A percentile compares a stretch with the other conserved stretches of the same genome.
These are phyloP conservation scores for Parathielavia appendiculata DNA, from an alignment of 495 filamentous ascomycete genomes.

Conservation along the genomic window DNA sequence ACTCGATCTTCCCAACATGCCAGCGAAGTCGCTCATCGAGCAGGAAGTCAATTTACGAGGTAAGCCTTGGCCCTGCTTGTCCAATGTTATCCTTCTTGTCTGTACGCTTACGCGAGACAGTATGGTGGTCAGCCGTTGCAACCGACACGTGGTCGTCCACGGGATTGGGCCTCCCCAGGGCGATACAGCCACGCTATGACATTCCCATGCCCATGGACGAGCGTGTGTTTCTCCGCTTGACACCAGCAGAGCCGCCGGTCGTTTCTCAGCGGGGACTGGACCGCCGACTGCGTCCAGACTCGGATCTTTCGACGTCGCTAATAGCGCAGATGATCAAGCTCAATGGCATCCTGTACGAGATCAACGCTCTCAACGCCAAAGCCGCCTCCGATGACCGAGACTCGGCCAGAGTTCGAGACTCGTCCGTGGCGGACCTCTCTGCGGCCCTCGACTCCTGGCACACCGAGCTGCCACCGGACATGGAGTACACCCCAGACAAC, in stretches of 20 bases:
- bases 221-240: not conserved
- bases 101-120: not conserved
- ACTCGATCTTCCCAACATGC: not conserved
- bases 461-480: not conserved
- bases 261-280: not conserved
- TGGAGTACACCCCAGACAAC: not conserved
- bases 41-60: not conserved
- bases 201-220: conserved; percentile 1
- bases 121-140: not conserved
- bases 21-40: not conserved
- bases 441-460: not conserved
- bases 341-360: not conserved
- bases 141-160: not conserved
- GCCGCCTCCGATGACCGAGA: not conserved
- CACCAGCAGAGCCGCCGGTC: not conserved
- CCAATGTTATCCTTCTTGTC: not conserved
- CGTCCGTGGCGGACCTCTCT: not conserved
- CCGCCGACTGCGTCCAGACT: not conserved
- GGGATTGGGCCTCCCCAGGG: not conserved
- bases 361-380: conserved; percentile 1
- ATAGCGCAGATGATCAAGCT: not conserved
- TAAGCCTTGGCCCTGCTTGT: not conserved
- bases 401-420: not conserved
- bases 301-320: not conserved
- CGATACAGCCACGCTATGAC: not conserved